Conservation (phyloP, 2,329 filamentous ascomycete species). For the Aspergillus jensenii region DNA sequence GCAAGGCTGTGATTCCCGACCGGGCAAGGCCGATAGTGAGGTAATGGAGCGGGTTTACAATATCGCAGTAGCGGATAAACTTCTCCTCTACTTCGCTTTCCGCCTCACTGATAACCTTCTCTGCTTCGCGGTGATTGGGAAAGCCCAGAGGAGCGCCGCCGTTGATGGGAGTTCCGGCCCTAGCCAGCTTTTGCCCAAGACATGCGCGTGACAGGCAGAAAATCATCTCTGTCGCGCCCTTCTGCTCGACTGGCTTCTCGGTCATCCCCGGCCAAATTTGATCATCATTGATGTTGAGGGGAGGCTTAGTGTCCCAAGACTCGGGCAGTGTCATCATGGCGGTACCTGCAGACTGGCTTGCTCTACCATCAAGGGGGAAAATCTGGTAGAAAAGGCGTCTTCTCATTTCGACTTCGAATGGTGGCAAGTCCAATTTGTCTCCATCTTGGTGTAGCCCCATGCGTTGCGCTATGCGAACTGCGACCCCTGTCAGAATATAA, state of each 20-base stretch:
- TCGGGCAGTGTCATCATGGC: conserved; percentile 14
- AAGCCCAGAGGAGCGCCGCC: conserved; percentile 6
- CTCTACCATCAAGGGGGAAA: conserved; percentile 22
- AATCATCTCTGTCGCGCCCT: conserved; percentile 47
- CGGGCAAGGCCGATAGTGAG: conserved; percentile 45
- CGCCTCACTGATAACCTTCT: conserved; percentile 27
- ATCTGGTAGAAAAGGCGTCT: conserved; percentile 29
- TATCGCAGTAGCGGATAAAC: conserved; percentile 36
- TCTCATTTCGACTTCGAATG: conserved; percentile 47
- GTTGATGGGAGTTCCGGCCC: no score
- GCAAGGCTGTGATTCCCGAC: conserved; percentile 42
- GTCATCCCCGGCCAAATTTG: conserved; percentile 43
- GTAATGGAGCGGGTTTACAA: conserved; percentile 40
- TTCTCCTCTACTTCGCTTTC: conserved; percentile 33
- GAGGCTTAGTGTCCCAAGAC: conserved; percentile 28
- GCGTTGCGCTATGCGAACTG: conserved; percentile 46
- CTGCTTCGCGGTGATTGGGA: conserved; percentile 8
- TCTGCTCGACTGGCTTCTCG: conserved; percentile 38
- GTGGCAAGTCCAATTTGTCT: conserved; percentile 42
- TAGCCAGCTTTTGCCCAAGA: no score
- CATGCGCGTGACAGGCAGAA: conserved; percentile 28
- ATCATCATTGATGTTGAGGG: conserved; percentile 42
- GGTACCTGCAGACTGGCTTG: conserved; percentile 31
- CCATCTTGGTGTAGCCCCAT: conserved; percentile 52
- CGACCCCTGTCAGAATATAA: conserved; percentile 50